Percentiles rank a stretch among this genome's conserved stretches.
Conservation (phyloP, 2,329 filamentous ascomycete species). For the Neobulgaria alba region DNA sequence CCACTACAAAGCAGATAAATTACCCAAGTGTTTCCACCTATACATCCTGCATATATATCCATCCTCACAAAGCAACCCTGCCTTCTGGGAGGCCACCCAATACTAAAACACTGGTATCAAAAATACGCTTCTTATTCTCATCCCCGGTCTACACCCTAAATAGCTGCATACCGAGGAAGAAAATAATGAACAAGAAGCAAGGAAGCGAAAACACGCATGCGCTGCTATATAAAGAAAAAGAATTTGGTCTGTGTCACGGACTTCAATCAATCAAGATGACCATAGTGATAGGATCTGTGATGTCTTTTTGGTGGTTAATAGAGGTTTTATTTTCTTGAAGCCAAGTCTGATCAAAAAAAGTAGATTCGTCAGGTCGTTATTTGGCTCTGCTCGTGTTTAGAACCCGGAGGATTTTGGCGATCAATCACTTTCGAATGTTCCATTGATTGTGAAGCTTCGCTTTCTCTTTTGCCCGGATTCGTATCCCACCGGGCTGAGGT, state of each 20-base stretch:
- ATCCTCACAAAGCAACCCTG: too few relatives aligned
- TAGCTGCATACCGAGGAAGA: not conserved
- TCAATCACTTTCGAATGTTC: not conserved
- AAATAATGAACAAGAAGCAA: not conserved
- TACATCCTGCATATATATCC: too few relatives aligned
- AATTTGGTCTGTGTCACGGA: too few relatives aligned
- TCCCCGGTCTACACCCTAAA: not conserved
- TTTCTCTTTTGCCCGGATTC: slow-evolving; percentile 24
- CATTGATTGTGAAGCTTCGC: slow-evolving; percentile 6
- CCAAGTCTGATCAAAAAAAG: not conserved
- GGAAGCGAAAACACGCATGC: too few relatives aligned
- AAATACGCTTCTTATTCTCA: not conserved
- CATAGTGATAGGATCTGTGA: too few relatives aligned
- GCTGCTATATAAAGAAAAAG: too few relatives aligned
- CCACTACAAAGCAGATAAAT: too few relatives aligned
- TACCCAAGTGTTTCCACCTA: too few relatives aligned
- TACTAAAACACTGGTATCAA: not conserved
- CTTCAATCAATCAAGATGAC: too few relatives aligned
- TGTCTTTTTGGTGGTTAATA: not conserved
- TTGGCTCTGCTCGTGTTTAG: not conserved
- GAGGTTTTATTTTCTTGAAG: not conserved
- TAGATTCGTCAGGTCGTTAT: not conserved
- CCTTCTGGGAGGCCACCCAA: not conserved
- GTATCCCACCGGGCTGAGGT: slow-evolving; percentile 19
- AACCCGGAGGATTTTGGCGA: not conserved